Evolutionary conservation across 257 asterid species (phyloP).

Genomic region (Solanum chilense): DNA sequence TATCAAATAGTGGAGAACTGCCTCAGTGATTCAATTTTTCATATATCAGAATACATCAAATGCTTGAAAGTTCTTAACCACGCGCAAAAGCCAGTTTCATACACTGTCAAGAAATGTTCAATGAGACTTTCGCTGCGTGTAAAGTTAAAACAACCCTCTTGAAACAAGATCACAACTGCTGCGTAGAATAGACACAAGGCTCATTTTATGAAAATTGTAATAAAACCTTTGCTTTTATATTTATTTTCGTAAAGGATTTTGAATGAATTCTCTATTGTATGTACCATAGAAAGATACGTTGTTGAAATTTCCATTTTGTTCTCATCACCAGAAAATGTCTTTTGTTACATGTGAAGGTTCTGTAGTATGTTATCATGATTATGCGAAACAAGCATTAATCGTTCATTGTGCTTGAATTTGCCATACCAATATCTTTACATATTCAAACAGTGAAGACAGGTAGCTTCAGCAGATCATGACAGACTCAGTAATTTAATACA

Average conservation of each 20-base stretch:
- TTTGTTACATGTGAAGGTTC: neutral
- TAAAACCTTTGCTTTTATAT: neutral
- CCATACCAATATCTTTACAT: neutral
- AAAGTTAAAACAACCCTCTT: neutral
- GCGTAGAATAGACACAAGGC: neutral
- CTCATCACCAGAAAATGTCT: neutral
- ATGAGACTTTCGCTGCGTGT: neutral
- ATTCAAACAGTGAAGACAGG: neutral
- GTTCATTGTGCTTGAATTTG: neutral
- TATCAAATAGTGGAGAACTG: constrained; percentile 67
- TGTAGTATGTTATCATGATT: neutral
- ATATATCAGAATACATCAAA: neutral
- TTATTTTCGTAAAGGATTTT: neutral
- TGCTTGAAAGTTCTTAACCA: neutral
- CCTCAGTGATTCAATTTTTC: constrained; percentile 15
- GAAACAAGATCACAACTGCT: neutral
- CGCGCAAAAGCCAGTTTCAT: neutral
- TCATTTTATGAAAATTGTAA: neutral
- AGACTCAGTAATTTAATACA: neutral
- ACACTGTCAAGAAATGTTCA: neutral
- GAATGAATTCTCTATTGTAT: neutral
- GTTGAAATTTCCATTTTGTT: neutral
- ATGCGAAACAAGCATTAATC: neutral
- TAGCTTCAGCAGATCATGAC: neutral
- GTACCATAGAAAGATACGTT: neutral